phyloP scores from a whole-genome alignment of 805 yeast species.

The Torulaspora indica region DNA sequence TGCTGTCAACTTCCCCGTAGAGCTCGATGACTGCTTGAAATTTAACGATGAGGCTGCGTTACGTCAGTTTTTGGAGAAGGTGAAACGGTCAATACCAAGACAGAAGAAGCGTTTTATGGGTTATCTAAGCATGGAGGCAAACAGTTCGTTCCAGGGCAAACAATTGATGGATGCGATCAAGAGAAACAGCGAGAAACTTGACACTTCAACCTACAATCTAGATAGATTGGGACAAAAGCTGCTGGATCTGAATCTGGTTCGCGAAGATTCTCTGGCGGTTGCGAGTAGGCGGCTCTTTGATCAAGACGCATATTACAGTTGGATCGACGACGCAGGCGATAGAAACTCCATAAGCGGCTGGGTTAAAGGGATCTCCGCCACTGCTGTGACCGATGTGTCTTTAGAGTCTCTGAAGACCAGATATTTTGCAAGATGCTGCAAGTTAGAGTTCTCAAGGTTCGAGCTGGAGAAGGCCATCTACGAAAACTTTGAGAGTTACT shows the following conservation, averaged over 20 bases:
- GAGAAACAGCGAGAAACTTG: conserved; percentile 21
- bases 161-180: conserved; percentile 26
- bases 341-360: conserved; percentile 2
- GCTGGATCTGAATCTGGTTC: conserved; percentile 1
- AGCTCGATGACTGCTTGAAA: conserved; percentile 16
- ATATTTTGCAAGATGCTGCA: conserved; percentile 9
- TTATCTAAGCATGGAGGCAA: conserved; percentile 25
- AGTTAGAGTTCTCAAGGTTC: conserved; percentile 17
- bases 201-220: conserved; percentile 29
- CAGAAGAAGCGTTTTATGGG: conserved; percentile 3
- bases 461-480: conserved; percentile 17
- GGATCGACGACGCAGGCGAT: conserved; percentile 7
- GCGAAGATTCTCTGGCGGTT: neutral
- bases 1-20: conserved; percentile 9
- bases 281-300: conserved; percentile 8
- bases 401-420: conserved; percentile 2
- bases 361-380: conserved; percentile 1
- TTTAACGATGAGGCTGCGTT: conserved; percentile 21
- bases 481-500: conserved; percentile 7
- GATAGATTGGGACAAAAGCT: conserved; percentile 35
- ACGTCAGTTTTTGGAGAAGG: conserved; percentile 8
- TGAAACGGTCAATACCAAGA: conserved; percentile 18
- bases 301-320: conserved; percentile 12
- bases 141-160: conserved; percentile 30
- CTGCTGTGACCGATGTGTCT: neutral